Evolutionary conservation across 768 basidiomycete genomes (phyloP).

Genomic region (Suillus alpinus): DNA sequence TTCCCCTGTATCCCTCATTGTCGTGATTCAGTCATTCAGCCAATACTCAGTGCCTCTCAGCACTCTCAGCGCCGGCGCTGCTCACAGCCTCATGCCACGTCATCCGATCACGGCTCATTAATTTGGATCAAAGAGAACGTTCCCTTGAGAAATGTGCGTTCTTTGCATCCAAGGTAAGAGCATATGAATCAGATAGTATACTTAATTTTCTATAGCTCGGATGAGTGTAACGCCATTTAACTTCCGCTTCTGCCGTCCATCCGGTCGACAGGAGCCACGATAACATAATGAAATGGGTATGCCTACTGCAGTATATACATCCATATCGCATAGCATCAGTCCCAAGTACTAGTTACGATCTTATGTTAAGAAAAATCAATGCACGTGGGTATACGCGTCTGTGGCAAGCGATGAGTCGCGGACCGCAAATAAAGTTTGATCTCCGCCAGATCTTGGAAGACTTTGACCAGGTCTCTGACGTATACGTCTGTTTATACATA

Average conservation of each 20-base stretch:
- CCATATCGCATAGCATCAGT: not conserved
- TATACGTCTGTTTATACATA: not conserved
- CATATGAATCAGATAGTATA: not conserved
- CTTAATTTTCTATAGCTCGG: not conserved
- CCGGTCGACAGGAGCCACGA: not conserved
- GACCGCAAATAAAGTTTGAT: slow-evolving; percentile 7
- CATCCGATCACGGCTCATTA: not conserved
- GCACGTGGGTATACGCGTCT: slow-evolving; percentile 1
- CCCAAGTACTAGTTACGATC: not conserved
- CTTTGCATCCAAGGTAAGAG: not conserved
- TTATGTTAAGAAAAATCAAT: not conserved
- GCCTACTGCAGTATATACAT: not conserved
- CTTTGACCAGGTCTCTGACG: slow-evolving; percentile 6
- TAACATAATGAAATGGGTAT: not conserved
- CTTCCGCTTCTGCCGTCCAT: not conserved
- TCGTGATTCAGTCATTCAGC: not conserved
- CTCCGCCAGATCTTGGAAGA: slow-evolving; percentile 12
- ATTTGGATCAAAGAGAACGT: not conserved
- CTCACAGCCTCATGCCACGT: not conserved
- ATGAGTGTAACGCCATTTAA: not conserved
- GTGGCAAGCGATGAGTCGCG: not conserved
- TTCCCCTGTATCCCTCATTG: not conserved
- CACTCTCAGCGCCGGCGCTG: not conserved
- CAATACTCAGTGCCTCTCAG: not conserved
- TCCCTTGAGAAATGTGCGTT: not conserved